These are phyloP conservation scores for Sporisorium graminicola DNA, from an alignment of 1,284 basidiomycete genomes.

Conservation along the genomic window DNA sequence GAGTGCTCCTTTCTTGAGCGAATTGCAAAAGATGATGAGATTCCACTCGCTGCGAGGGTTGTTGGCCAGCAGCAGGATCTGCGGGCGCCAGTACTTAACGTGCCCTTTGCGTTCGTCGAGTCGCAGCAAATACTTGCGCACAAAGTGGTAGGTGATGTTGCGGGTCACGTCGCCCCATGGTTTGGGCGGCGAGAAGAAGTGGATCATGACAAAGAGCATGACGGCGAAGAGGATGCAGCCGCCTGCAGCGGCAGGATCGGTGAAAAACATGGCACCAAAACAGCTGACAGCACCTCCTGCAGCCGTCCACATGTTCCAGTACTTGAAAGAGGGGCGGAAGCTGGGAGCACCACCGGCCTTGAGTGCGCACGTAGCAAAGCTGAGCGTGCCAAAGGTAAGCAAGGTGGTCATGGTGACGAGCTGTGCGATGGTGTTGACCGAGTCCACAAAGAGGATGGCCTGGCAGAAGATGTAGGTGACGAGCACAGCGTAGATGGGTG, in stretches of 20 bases:
- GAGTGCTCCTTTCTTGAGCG: constrained; percentile 68
- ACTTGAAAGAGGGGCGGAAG: constrained; percentile 69
- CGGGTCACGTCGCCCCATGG: constrained; percentile 69
- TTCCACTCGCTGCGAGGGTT: constrained; percentile 68
- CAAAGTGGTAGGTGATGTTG: constrained; percentile 68
- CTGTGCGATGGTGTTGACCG: constrained; percentile 68
- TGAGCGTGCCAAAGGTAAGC: constrained; percentile 67
- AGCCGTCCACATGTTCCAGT: constrained; percentile 69
- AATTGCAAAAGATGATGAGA: constrained; percentile 70
- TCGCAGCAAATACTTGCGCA: constrained; percentile 67
- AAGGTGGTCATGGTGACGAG: constrained; percentile 69
- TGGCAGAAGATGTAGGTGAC: constrained; percentile 66
- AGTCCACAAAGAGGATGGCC: constrained; percentile 64
- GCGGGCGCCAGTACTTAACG: constrained; percentile 69
- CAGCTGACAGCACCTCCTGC: constrained; percentile 61
- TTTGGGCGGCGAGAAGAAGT: constrained; percentile 67
- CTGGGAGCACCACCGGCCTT: constrained; percentile 69
- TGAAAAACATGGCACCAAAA: constrained; percentile 68
- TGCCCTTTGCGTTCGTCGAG: constrained; percentile 68
- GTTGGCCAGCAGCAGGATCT: constrained; percentile 67
- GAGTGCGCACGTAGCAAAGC: constrained; percentile 66
- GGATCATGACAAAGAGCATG: constrained; percentile 65
- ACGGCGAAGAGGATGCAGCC: constrained; percentile 63
- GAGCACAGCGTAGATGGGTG: constrained; percentile 65
- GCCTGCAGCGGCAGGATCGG: constrained; percentile 55